Conservation (phyloP, 306 rosid genomes). For the Cicer yamashitae region DNA sequence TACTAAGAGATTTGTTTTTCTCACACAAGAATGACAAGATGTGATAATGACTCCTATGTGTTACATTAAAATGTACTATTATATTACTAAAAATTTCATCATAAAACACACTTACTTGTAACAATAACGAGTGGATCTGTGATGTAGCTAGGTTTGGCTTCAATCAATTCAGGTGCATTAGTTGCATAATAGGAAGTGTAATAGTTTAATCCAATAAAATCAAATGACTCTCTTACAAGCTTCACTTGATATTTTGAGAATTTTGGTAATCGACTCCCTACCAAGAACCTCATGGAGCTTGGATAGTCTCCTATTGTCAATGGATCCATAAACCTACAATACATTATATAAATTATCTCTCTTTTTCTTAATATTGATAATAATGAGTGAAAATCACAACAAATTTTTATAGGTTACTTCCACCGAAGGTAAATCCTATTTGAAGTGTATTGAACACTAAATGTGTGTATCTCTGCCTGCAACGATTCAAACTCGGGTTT, state of each 20-base stretch:
- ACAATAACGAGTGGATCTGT: constrained; percentile 30
- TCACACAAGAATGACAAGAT: too few species aligned
- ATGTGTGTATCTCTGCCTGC: too few species aligned
- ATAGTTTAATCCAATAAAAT: constrained; percentile 48
- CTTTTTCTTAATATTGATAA: too few species aligned
- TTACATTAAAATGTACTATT: not conserved
- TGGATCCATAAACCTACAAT: constrained; percentile 44
- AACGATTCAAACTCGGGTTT: too few species aligned
- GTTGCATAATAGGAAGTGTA: constrained; percentile 40
- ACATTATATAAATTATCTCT: not conserved
- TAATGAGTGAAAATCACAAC: too few species aligned
- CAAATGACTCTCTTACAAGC: constrained; percentile 37
- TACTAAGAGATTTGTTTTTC: too few species aligned
- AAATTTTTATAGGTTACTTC: too few species aligned
- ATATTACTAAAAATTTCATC: not conserved
- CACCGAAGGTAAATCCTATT: too few species aligned
- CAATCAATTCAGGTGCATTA: constrained; percentile 28
- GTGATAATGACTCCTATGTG: too few species aligned
- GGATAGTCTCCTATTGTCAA: constrained; percentile 38
- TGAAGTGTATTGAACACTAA: too few species aligned
- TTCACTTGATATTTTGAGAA: constrained; percentile 2
- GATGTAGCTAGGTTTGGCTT: not conserved
- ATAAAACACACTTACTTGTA: constrained; percentile 31
- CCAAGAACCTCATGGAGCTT: constrained; percentile 29
- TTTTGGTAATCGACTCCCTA: constrained; percentile 39